Base-by-base conservation (phyloP, 2,329 filamentous ascomycete genomes). In the Calonectria pteridis region DNA sequence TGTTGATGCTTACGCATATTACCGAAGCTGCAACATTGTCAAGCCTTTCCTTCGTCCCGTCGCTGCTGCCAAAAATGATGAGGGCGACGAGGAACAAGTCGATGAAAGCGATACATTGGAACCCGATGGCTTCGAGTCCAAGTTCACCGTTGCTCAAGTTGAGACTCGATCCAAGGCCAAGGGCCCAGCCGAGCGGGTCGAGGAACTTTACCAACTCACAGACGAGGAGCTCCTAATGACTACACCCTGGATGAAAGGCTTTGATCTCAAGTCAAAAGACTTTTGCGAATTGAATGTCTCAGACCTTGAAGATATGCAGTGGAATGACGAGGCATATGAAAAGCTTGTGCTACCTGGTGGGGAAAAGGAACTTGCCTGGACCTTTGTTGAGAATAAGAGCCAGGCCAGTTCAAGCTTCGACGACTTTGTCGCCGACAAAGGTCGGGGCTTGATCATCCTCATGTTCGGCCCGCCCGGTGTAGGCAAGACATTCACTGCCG, bases 401-500 rank as follows among this genome's bases (percentile, higher is more conserved):
- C 72, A 77, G 23, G 72, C 76, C 6, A 78, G 76, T 14, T 77
- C 73, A 3, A 72, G 69, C 2, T 81, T 84, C 58, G 83, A 85
- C 65, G 82, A 85, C 70, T 84, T 84, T 69, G 75, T 85, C n/a
- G 69, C 77, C 0, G 82, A 83, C 43, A 85, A 85, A 53, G 83
- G 81, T 51, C 84, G 84, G 50, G 86, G 86, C 18, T 83, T 88
- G 59, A 87, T 88, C 73, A 84, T 86, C 73, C 82, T 88, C 1
- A 82, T 89, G 23, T 85, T 84, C 9, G 87, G 88, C 3, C 84
- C 82, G 0, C 86, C 87, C 0, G 87, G 87, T 6, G 84, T 87
- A 0, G 87, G 87, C 33, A 88, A 88, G 80, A 88, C 86, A 0
- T 81, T 85, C 40, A 88, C 86, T 0, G 87, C 86, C 23, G 85